phyloP scores from a whole-genome alignment of 495 filamentous ascomycete genomes.

The Aspergillus nidulans region DNA sequence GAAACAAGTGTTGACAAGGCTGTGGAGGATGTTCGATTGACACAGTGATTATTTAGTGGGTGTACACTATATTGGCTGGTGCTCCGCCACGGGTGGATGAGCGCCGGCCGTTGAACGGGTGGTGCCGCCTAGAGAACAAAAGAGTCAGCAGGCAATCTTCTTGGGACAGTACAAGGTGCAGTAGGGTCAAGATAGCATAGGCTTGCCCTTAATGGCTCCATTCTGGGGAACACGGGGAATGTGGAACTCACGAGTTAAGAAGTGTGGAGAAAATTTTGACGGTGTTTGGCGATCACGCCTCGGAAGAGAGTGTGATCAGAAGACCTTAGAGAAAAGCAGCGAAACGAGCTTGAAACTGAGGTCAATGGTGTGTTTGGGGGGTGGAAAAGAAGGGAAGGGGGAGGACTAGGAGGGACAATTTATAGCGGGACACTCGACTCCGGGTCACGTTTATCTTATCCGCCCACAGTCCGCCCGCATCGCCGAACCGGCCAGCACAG shows the following conservation, averaged over 20 bases:
- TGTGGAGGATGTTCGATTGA: conserved; percentile 14
- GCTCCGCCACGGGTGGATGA: conserved; percentile 81
- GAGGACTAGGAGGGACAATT: conserved; percentile 5
- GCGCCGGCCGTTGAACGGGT: conserved; percentile 97
- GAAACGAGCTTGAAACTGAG: neutral
- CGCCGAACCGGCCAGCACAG: neutral
- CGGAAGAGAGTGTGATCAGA: conserved; percentile 37
- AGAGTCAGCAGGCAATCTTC: conserved; percentile 16
- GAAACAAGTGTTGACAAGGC: conserved; percentile 15
- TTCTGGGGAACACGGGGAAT: neutral
- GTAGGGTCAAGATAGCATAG: neutral
- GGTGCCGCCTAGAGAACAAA: conserved; percentile 63
- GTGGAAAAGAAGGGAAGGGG: neutral
- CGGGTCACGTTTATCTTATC: conserved; percentile 14
- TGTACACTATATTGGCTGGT: conserved; percentile 68
- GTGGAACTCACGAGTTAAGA: conserved; percentile 44
- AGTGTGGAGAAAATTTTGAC: conserved; percentile 49
- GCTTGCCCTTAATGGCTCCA: neutral
- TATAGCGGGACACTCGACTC: conserved; percentile 11
- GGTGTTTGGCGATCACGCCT: conserved; percentile 44
- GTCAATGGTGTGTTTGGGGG: conserved; percentile 8
- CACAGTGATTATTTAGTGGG: conserved; percentile 47
- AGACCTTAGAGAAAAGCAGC: conserved; percentile 4
- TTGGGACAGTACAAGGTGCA: neutral
- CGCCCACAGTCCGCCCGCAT: conserved; percentile 1